Conservation (phyloP, 257 asterid species). For the Echites panduratus region DNA sequence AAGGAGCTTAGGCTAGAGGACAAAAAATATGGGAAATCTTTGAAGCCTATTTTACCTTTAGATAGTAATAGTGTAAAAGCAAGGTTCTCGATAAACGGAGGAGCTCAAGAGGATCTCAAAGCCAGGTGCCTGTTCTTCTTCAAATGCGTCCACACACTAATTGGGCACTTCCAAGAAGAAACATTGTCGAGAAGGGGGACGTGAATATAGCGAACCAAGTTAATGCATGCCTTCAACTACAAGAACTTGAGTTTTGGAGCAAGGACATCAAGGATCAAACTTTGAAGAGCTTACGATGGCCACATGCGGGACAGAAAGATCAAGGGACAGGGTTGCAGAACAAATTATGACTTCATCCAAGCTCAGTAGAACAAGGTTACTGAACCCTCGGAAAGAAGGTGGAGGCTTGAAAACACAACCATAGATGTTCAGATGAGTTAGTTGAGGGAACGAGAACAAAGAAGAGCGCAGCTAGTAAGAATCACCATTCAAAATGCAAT, state of each 20-base stretch:
- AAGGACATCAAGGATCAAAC: background rate
- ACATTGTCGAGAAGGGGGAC: background rate
- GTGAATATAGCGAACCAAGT: background rate
- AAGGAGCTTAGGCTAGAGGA: background rate
- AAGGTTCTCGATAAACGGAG: background rate
- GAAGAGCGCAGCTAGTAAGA: background rate
- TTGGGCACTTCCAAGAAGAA: background rate
- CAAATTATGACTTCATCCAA: background rate
- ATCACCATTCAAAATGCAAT: background rate
- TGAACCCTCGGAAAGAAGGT: slow-evolving; percentile 8
- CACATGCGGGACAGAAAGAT: background rate
- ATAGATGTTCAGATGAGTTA: background rate
- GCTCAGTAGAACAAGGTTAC: background rate
- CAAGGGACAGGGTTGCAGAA: slow-evolving; percentile 4
- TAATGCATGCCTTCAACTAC: background rate
- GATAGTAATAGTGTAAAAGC: background rate
- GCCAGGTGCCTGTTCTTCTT: background rate
- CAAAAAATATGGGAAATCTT: background rate
- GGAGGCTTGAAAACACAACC: slow-evolving; percentile 8
- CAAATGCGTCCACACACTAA: background rate
- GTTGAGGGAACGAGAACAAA: background rate
- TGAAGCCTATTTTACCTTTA: background rate
- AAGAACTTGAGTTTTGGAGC: background rate
- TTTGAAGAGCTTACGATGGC: background rate
- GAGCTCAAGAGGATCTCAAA: background rate